A percentile compares a stretch with the other conserved stretches of the same genome.
These are phyloP conservation scores for Talaromyces liani DNA, from an alignment of 495 filamentous ascomycete genomes.

Conservation along the genomic window DNA sequence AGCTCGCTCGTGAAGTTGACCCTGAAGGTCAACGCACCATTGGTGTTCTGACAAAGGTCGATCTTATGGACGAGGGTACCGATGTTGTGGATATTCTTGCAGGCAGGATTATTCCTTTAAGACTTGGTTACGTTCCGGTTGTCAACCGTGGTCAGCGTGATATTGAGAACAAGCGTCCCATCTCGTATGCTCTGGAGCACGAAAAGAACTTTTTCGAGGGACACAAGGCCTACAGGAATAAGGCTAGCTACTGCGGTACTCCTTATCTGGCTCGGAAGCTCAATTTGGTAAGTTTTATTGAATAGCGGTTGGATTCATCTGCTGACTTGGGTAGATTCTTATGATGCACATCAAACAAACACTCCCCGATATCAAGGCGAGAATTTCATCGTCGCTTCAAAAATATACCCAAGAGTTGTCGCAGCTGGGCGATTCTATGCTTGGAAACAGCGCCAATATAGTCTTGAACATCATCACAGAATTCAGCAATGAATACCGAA, in stretches of 20 bases:
- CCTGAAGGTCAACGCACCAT: slow-evolving; percentile 98
- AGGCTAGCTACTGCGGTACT: slow-evolving; percentile 96
- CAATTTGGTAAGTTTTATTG: slow-evolving; percentile 58
- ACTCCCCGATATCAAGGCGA: slow-evolving; percentile 93
- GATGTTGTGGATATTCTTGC: slow-evolving; percentile 99
- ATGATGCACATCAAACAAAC: slow-evolving; percentile 99
- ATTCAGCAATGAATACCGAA: slow-evolving; percentile 95
- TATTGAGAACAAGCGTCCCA: slow-evolving; percentile 93
- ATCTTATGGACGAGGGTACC: slow-evolving; percentile 98
- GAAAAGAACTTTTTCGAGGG: slow-evolving; percentile 98
- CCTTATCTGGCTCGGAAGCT: slow-evolving; percentile 95
- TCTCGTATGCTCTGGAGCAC: slow-evolving; percentile 85
- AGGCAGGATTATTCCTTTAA: slow-evolving; percentile 92
- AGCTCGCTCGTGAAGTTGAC: slow-evolving; percentile 94
- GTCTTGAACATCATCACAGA: slow-evolving; percentile 98
- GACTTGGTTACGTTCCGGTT: slow-evolving; percentile 94
- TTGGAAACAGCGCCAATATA: slow-evolving; percentile 93
- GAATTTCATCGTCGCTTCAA: slow-evolving; percentile 84
- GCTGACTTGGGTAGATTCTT: slow-evolving; percentile 56
- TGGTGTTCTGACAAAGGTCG: slow-evolving; percentile 97
- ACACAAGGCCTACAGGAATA: slow-evolving; percentile 97
- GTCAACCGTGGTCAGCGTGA: slow-evolving; percentile 99
- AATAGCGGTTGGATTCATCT: background rate
- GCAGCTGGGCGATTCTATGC: slow-evolving; percentile 85
- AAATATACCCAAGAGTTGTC: slow-evolving; percentile 82